Evolutionary conservation across 176 grass and related monocot species (phyloP), one percentile per base, ranked within the genome.

Genomic region (Cenchrus fungigraminus): DNA sequence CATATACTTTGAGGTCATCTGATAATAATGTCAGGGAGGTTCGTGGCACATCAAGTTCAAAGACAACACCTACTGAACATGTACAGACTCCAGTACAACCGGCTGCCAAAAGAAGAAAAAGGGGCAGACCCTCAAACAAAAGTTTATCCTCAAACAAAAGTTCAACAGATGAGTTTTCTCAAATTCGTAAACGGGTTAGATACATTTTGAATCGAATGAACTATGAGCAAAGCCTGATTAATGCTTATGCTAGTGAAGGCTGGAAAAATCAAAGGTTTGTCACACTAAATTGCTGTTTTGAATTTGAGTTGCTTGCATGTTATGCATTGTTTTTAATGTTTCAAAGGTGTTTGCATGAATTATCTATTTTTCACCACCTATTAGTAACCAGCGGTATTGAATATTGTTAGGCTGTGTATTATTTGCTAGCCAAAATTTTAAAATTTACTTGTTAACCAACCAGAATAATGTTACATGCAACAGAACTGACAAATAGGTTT

Each of bases 191-290:
- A 82, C 83, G 85, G 73, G 15, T 98, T 71, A 90, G 89, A 73
- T 93, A 92, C 69, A 56, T 92, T 81, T 86, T 95, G 91, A 95
- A 92, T 58, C 91, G 87, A 76, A 95, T 98, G 84, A 93, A 90
- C 68, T 93, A 88, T 76, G 93, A 98, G 56, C 95, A 98, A 73
- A 98, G 81, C 83, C 73, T 98, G 14, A 88, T 98, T 70, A 91
- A 95, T 87, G 95, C 93, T 86, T 98, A 98, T 88, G 90, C 85
- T 66, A 88, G 47, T 62, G 91, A 93, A 80, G 95, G 93, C 54
- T 98, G 95, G 95, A 98, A 93, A 90, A 90, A 86, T 25, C 93
- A 92, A 92, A 98, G 84, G 95, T 90, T 43, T 59, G 84, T 65
- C 20, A 12, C 79, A 62, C 71, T 78, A 70, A 55, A 31, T 74